Conservation (phyloP, 2,329 filamentous ascomycete species). For the Hypoxylon sp. region DNA sequence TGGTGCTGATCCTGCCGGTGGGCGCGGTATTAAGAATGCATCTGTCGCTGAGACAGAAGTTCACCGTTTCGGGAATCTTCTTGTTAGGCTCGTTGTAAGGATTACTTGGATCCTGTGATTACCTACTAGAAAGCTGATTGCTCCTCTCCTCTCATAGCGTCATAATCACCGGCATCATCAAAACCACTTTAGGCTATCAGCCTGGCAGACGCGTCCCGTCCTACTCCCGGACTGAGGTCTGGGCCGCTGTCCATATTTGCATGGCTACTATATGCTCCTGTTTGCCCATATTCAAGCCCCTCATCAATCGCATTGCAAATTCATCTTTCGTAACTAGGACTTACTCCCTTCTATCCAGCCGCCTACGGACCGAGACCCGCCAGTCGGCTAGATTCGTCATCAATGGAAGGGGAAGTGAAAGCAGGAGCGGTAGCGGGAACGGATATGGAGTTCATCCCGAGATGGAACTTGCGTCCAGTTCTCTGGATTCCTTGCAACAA, state of each 20-base stretch:
- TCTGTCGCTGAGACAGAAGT: constrained; percentile 31
- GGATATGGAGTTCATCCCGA: neutral
- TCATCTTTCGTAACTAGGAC: constrained; percentile 21
- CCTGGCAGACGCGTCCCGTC: constrained; percentile 29
- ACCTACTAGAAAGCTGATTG: neutral
- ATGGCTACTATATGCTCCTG: constrained; percentile 44
- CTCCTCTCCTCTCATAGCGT: constrained; percentile 7
- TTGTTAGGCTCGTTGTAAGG: constrained; percentile 43
- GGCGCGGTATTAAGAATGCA: constrained; percentile 39
- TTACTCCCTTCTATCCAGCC: constrained; percentile 9
- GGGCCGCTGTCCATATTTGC: constrained; percentile 36
- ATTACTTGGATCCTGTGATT: neutral
- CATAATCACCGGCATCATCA: constrained; percentile 37
- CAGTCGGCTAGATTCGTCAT: neutral
- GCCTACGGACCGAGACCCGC: constrained; percentile 1
- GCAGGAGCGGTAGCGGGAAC: neutral
- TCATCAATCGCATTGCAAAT: constrained; percentile 25
- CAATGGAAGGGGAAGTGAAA: neutral
- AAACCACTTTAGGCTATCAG: constrained; percentile 31
- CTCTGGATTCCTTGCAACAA: neutral
- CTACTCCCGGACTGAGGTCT: constrained; percentile 34
- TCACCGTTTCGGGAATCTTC: constrained; percentile 39
- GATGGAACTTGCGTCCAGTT: neutral
- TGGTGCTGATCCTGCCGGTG: constrained; percentile 43
- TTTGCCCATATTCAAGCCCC: constrained; percentile 39